These are phyloP conservation scores for Leptographium radiaticola DNA, from an alignment of 2,329 filamentous ascomycete species.

Conservation along the genomic window DNA sequence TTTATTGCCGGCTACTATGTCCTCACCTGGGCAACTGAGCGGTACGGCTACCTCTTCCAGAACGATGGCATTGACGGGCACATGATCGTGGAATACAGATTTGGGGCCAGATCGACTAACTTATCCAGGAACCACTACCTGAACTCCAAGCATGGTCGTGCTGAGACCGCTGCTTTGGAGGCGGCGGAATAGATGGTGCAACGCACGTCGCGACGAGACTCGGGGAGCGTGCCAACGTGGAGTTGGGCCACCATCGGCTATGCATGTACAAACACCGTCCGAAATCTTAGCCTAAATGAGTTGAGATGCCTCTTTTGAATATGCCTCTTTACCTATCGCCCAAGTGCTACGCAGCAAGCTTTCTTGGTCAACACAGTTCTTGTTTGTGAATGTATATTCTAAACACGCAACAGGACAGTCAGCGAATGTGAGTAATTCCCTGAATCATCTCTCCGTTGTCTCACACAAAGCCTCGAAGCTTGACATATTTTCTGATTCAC, in stretches of 20 bases:
- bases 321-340: too few relatives aligned
- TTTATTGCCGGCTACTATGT: constrained; percentile 65
- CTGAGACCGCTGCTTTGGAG: constrained; percentile 26
- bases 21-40: constrained; percentile 84
- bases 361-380: too few relatives aligned
- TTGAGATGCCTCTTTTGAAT: too few relatives aligned
- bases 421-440: too few relatives aligned
- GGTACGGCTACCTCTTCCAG: constrained; percentile 46
- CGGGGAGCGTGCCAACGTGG: neutral
- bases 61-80: neutral
- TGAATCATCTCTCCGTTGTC: too few relatives aligned
- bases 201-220: neutral
- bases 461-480: too few relatives aligned
- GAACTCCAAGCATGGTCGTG: constrained; percentile 65
- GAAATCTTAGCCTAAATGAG: neutral
- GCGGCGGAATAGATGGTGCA: constrained; percentile 1
- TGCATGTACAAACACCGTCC: neutral
- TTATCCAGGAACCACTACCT: constrained; percentile 59
- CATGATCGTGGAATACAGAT: neutral
- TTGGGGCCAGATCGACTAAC: neutral
- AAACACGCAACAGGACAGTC: too few relatives aligned
- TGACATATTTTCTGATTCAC: too few relatives aligned
- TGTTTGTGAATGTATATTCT: too few relatives aligned
- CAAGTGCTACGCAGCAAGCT: too few relatives aligned
- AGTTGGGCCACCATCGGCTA: neutral